Evolutionary conservation across 306 rosid species (phyloP).

Genomic region (Gillenia trifoliata): DNA sequence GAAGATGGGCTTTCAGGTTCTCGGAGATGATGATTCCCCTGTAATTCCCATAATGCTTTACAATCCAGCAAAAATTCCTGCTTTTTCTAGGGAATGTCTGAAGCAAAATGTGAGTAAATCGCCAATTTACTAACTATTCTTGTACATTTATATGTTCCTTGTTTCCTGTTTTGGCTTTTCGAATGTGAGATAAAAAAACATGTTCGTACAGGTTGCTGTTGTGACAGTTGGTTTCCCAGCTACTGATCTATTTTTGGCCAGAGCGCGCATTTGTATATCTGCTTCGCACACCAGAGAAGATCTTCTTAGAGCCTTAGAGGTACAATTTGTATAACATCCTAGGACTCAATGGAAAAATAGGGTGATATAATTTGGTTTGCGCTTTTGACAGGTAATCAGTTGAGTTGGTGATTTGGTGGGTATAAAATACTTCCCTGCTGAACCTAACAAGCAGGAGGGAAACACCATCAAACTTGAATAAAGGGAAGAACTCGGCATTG

Average conservation of each 20-base stretch:
- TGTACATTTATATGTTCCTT: not conserved
- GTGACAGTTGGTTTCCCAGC: constrained; percentile 91
- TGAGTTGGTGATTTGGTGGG: constrained; percentile 78
- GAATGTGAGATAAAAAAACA: not conserved
- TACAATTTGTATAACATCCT: constrained; percentile 3
- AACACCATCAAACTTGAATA: constrained; percentile 22
- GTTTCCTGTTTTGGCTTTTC: not conserved
- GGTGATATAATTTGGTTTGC: not conserved
- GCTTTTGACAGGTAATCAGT: constrained; percentile 55
- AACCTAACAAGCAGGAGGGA: constrained; percentile 58
- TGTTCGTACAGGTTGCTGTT: constrained; percentile 52
- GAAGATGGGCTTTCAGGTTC: constrained; percentile 86
- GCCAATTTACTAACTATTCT: not conserved
- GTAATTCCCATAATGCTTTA: constrained; percentile 87
- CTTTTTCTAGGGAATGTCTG: constrained; percentile 79
- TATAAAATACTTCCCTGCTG: constrained; percentile 84
- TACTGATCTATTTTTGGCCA: constrained; percentile 63
- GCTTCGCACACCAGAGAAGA: constrained; percentile 80
- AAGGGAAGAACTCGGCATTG: not conserved
- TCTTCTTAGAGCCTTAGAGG: constrained; percentile 71
- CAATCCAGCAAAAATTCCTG: constrained; percentile 81
- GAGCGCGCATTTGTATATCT: constrained; percentile 82
- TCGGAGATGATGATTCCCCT: constrained; percentile 78
- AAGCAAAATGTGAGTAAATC: constrained; percentile 55
- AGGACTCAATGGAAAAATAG: not conserved